phyloP scores from a whole-genome alignment of 2,329 filamentous ascomycete genomes.

The Colletotrichum plurivorum region DNA sequence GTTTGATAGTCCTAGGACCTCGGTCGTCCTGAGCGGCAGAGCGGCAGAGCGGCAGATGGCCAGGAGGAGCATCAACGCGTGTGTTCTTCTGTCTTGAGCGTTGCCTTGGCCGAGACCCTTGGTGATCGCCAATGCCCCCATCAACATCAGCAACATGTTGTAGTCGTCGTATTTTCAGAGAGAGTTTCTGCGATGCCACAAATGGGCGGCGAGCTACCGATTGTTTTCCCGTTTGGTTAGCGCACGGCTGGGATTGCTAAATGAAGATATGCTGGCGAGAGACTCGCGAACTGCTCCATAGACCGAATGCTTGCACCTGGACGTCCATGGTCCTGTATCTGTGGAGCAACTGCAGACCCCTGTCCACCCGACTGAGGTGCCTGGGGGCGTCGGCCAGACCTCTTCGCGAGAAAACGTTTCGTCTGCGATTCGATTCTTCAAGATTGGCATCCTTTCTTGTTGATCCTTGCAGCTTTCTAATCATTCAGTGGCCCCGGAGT shows the following conservation, averaged over 20 bases:
- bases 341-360: not conserved
- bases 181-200: conserved; percentile 7
- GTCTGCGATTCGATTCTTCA: conserved; percentile 6
- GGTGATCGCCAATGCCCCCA: conserved; percentile 2
- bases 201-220: conserved; percentile 21
- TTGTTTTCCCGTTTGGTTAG: conserved; percentile 19
- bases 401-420: conserved; percentile 6
- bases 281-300: conserved; percentile 36
- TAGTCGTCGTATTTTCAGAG: conserved; percentile 19
- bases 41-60: too few relatives aligned
- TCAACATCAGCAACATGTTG: not conserved
- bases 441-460: conserved; percentile 19
- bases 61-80: conserved; percentile 21
- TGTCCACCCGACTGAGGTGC: not conserved
- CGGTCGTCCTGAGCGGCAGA: too few relatives aligned
- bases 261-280: conserved; percentile 30
- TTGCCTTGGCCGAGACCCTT: conserved; percentile 21
- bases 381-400: conserved; percentile 22
- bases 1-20: conserved; percentile 9
- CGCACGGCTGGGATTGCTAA: conserved; percentile 34
- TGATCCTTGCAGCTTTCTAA: conserved; percentile 11
- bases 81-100: conserved; percentile 6
- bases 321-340: conserved; percentile 3
- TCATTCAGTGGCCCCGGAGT: conserved; percentile 6
- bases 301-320: not conserved